phyloP scores from a whole-genome alignment of 2,329 filamentous ascomycete genomes.

The Aspergillus thermomutatus region DNA sequence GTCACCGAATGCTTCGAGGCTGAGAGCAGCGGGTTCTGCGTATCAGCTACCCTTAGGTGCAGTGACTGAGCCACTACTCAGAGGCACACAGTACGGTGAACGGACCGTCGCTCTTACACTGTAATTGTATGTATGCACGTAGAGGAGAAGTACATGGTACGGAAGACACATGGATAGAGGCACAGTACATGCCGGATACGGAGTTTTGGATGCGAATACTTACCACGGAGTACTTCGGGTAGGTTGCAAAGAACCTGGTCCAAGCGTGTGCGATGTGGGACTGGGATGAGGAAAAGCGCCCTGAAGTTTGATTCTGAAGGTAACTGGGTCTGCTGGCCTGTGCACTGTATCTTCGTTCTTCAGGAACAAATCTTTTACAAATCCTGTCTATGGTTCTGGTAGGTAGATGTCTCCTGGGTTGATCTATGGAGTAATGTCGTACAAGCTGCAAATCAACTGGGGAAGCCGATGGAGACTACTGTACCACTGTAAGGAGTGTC shows the following conservation, averaged over 20 bases:
- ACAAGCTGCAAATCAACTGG: background rate
- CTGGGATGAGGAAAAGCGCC: slow-evolving; percentile 6
- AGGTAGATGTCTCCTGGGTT: background rate
- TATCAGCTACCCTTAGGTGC: too few species aligned
- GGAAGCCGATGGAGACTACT: background rate
- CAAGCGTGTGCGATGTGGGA: slow-evolving; percentile 13
- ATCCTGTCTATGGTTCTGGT: background rate
- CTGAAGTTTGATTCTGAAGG: background rate
- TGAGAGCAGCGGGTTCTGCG: background rate
- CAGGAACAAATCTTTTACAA: background rate
- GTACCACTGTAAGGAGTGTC: background rate
- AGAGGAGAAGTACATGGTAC: background rate
- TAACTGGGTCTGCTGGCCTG: background rate
- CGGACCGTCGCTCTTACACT: background rate
- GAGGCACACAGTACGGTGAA: background rate
- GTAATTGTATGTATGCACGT: background rate
- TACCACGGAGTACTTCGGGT: background rate
- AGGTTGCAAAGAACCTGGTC: slow-evolving; percentile 1
- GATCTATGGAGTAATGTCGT: background rate
- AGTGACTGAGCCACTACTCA: background rate
- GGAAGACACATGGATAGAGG: background rate
- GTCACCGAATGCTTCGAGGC: slow-evolving; percentile 1
- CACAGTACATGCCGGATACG: background rate
- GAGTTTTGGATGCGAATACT: background rate
- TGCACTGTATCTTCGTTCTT: background rate